A percentile compares a stretch with the other conserved stretches of the same genome.
phyloP scores from a whole-genome alignment of 192 early-diverging fungal species.

The Mortierella antarctica region DNA sequence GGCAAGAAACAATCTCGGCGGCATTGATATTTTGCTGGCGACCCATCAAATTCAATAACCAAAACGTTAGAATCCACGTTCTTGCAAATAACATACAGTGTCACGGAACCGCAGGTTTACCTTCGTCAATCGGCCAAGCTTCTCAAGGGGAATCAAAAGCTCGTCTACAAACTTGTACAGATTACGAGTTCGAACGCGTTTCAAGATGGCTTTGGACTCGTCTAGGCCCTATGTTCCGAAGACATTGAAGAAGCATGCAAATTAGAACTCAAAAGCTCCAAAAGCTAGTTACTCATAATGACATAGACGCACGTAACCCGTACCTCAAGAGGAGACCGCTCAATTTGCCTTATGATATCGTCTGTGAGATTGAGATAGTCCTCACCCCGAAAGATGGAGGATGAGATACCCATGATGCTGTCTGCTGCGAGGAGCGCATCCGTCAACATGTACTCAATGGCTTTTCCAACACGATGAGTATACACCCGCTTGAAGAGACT shows the following conservation, averaged over 20 bases:
- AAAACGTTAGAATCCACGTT: not conserved
- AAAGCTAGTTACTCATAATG: too few relatives aligned
- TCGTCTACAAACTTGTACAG: slow-evolving; percentile 92
- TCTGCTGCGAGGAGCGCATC: slow-evolving; percentile 91
- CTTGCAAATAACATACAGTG: not conserved
- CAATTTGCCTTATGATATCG: slow-evolving; percentile 79
- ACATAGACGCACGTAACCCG: too few relatives aligned
- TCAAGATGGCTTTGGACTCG: slow-evolving; percentile 75
- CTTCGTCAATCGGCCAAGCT: slow-evolving; percentile 53
- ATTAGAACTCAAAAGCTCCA: too few relatives aligned
- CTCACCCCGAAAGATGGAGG: slow-evolving; percentile 70
- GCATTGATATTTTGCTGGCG: slow-evolving; percentile 58
- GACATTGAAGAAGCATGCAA: not conserved
- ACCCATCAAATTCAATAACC: not conserved
- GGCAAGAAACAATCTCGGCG: slow-evolving; percentile 69
- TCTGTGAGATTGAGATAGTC: slow-evolving; percentile 86
- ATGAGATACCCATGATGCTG: slow-evolving; percentile 67
- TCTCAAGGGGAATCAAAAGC: slow-evolving; percentile 68
- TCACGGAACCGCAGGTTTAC: slow-evolving; percentile 32
- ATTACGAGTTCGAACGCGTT: slow-evolving; percentile 80
- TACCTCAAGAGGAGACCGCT: slow-evolving; percentile 55
- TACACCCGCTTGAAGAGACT: slow-evolving; percentile 88
- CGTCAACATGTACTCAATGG: slow-evolving; percentile 90
- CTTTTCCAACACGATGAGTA: slow-evolving; percentile 83
- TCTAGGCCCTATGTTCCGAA: slow-evolving; percentile 53